phyloP scores from a whole-genome alignment of 192 early-diverging fungal species.

The Podila epigama region DNA sequence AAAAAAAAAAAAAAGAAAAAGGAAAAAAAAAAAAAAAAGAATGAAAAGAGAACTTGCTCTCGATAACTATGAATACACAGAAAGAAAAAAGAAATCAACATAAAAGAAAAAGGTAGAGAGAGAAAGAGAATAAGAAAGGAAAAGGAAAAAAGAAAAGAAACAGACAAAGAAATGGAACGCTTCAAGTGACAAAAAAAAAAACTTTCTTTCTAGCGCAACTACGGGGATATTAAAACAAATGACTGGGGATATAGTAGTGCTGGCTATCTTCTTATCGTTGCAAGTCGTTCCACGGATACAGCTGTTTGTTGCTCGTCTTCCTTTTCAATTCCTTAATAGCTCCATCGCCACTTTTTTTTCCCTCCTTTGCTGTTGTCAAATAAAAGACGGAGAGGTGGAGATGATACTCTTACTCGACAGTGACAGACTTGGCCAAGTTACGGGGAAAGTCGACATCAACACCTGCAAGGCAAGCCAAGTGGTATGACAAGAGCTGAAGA shows the following conservation, averaged over 20 bases:
- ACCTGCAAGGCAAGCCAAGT: conserved; percentile 91
- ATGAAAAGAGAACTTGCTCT: background rate
- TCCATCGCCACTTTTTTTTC: too few species aligned
- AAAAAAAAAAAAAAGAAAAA: background rate
- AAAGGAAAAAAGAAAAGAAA: background rate
- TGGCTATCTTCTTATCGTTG: too few species aligned
- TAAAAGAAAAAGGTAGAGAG: background rate
- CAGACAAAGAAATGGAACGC: too few species aligned
- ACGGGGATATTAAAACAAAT: background rate
- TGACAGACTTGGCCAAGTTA: conserved; percentile 84
- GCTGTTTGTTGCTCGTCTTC: background rate
- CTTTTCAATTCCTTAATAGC: too few species aligned
- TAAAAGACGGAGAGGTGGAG: too few species aligned
- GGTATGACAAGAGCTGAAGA: conserved; percentile 96
- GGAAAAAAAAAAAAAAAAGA: background rate
- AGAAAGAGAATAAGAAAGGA: background rate
- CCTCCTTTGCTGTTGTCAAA: too few species aligned
- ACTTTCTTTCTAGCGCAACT: too few species aligned
- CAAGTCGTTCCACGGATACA: too few species aligned
- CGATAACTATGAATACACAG: conserved; percentile 1
- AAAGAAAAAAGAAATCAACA: too few species aligned
- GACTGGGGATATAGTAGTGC: too few species aligned
- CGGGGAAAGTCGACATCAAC: conserved; percentile 98
- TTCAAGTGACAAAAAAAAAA: too few species aligned
- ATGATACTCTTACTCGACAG: conserved; percentile 36